Evolutionary conservation across 2,329 filamentous ascomycete genomes (phyloP).

Genomic region (Juglanconis oblonga): DNA sequence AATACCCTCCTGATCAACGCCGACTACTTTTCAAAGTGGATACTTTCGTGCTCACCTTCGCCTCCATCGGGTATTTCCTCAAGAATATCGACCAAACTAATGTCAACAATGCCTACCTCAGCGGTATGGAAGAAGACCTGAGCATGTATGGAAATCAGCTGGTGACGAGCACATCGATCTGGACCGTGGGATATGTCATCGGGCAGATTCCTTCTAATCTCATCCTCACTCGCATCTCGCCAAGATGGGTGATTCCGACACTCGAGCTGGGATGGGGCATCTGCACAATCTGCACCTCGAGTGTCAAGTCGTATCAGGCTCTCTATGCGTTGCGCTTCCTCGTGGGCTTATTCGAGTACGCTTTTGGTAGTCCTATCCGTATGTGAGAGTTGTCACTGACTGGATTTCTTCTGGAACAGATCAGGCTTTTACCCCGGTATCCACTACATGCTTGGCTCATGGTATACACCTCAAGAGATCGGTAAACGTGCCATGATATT

Average conservation of each 20-base stretch:
- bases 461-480: constrained; percentile 60
- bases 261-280: constrained; percentile 31
- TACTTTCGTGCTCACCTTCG: constrained; percentile 32
- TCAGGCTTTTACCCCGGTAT: constrained; percentile 25
- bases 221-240: constrained; percentile 23
- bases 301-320: constrained; percentile 24
- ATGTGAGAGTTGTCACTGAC: background rate
- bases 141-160: constrained; percentile 30
- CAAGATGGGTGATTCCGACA: constrained; percentile 29
- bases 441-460: constrained; percentile 45
- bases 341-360: constrained; percentile 28
- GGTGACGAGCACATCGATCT: constrained; percentile 33
- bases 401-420: background rate
- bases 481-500: constrained; percentile 64
- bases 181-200: constrained; percentile 25
- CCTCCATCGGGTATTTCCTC: constrained; percentile 32
- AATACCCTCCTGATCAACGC: constrained; percentile 30
- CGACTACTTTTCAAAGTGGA: constrained; percentile 33
- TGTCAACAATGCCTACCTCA: constrained; percentile 34
- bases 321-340: constrained; percentile 20
- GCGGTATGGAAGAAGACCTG: constrained; percentile 46
- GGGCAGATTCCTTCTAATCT: constrained; percentile 26
- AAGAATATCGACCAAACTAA: constrained; percentile 38
- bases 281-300: constrained; percentile 21
- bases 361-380: constrained; percentile 11